Conservation (phyloP, 1,284 basidiomycete species). For the Boletellus sp. region DNA sequence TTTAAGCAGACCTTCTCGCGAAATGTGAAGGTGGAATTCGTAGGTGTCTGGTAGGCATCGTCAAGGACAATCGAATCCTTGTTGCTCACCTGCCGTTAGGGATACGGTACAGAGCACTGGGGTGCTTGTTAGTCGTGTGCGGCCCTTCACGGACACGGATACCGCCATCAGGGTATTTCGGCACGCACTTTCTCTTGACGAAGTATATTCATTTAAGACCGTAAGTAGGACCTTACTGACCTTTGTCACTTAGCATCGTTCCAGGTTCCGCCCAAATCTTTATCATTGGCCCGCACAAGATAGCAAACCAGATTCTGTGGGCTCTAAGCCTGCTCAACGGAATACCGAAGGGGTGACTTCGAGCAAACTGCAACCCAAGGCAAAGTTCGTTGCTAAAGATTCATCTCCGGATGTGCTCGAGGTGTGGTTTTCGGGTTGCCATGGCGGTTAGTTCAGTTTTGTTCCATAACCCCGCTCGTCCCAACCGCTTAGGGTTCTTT, state of each 20-base stretch:
- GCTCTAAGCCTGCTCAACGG: not conserved
- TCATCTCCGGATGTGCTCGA: conserved; percentile 46
- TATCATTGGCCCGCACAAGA: conserved; percentile 41
- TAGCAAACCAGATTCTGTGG: conserved; percentile 12
- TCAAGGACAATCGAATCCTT: not conserved
- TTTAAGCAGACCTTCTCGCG: conserved; percentile 69
- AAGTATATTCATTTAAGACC: conserved; percentile 36
- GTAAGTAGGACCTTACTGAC: conserved; percentile 7
- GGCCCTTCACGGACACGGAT: conserved; percentile 65
- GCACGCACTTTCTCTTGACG: conserved; percentile 63
- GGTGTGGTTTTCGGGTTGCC: conserved; percentile 65
- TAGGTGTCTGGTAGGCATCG: conserved; percentile 58
- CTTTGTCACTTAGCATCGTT: conserved; percentile 41
- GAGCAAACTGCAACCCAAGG: not conserved
- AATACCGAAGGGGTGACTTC: not conserved
- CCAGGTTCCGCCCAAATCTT: conserved; percentile 51
- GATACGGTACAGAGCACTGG: conserved; percentile 70
- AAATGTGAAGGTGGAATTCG: conserved; percentile 55
- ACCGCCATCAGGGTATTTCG: conserved; percentile 56
- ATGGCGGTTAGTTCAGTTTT: conserved; percentile 42
- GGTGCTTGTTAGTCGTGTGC: conserved; percentile 45
- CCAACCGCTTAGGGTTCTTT: conserved; percentile 2
- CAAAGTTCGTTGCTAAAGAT: conserved; percentile 17
- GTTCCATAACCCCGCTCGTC: not conserved
- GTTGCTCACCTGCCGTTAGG: conserved; percentile 35